Conservation (phyloP, 306 rosid species). For the Canavalia ensiformis region DNA sequence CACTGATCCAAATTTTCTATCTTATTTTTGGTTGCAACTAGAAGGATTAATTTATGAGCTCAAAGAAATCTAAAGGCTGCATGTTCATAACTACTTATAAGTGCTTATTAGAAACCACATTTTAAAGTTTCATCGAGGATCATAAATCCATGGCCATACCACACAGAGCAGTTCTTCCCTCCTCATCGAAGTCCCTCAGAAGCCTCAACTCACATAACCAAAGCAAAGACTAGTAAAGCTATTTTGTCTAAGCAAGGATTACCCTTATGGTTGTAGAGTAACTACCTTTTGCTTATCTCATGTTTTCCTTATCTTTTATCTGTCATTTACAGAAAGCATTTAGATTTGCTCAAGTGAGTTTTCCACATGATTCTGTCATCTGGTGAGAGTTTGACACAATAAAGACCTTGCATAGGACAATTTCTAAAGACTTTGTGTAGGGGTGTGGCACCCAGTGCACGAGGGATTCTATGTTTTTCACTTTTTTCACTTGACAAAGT, state of each 20-base stretch:
- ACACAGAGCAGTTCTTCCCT: neutral
- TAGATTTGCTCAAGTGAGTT: slow-evolving; percentile 23
- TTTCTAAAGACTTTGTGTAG: neutral
- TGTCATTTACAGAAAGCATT: neutral
- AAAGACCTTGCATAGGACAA: slow-evolving; percentile 28
- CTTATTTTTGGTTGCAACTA: neutral
- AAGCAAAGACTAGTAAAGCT: slow-evolving; percentile 8
- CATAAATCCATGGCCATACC: slow-evolving; percentile 8
- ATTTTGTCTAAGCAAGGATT: slow-evolving; percentile 19
- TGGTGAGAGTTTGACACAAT: slow-evolving; percentile 21
- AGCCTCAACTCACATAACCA: slow-evolving; percentile 21
- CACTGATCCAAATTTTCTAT: slow-evolving; percentile 14
- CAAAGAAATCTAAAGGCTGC: neutral
- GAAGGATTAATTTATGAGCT: slow-evolving; percentile 13
- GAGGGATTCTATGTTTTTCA: neutral
- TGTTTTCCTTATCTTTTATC: slow-evolving; percentile 5
- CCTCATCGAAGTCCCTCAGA: slow-evolving; percentile 27
- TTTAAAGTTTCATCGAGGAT: neutral
- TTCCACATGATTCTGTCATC: neutral
- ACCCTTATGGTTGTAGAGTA: neutral
- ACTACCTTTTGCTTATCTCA: neutral
- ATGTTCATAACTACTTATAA: slow-evolving; percentile 3
- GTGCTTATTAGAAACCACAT: neutral
- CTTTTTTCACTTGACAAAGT: neutral
- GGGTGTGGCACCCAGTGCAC: slow-evolving; percentile 20